A percentile compares a stretch with the other conserved stretches of the same genome.
Conservation (phyloP, 331 rosid species). For the Pyracantha coccinea region DNA sequence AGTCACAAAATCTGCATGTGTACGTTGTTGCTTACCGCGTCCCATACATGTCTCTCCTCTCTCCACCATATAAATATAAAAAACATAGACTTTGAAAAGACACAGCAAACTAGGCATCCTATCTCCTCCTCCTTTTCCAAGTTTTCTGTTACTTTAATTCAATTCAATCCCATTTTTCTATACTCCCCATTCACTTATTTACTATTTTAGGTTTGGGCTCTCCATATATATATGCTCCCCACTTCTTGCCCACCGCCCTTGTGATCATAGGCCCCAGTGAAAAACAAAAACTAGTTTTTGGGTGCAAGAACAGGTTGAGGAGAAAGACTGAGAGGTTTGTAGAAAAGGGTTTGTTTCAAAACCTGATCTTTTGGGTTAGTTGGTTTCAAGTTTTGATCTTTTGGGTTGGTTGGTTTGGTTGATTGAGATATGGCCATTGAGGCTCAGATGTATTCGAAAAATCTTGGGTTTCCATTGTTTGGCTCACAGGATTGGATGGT, state of each 20-base stretch:
- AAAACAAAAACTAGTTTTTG: not conserved
- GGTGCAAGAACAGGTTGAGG: not conserved
- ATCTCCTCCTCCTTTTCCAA: slow-evolving; percentile 14
- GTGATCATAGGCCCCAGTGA: not conserved
- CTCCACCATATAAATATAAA: not conserved
- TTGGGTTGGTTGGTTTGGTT: not conserved
- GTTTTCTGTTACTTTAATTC: slow-evolving; percentile 1
- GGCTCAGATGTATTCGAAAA: slow-evolving; percentile 41
- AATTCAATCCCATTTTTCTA: slow-evolving; percentile 8
- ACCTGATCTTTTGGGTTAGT: not conserved
- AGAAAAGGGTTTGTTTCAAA: not conserved
- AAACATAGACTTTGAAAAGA: not conserved
- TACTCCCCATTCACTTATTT: not conserved
- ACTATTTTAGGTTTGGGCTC: not conserved
- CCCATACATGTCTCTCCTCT: slow-evolving; percentile 25
- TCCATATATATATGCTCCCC: slow-evolving; percentile 8
- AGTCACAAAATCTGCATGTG: slow-evolving; percentile 87
- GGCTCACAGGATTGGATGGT: slow-evolving; percentile 25
- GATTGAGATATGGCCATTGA: slow-evolving; percentile 51
- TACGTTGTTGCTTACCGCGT: slow-evolving; percentile 65
- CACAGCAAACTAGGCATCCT: slow-evolving; percentile 24
- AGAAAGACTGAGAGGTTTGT: not conserved
- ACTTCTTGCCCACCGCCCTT: slow-evolving; percentile 17
- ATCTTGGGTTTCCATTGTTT: slow-evolving; percentile 27
- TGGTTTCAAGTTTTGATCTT: not conserved